phyloP scores from a whole-genome alignment of 2,329 filamentous ascomycete genomes.

The Pseudocercospora eumusae region DNA sequence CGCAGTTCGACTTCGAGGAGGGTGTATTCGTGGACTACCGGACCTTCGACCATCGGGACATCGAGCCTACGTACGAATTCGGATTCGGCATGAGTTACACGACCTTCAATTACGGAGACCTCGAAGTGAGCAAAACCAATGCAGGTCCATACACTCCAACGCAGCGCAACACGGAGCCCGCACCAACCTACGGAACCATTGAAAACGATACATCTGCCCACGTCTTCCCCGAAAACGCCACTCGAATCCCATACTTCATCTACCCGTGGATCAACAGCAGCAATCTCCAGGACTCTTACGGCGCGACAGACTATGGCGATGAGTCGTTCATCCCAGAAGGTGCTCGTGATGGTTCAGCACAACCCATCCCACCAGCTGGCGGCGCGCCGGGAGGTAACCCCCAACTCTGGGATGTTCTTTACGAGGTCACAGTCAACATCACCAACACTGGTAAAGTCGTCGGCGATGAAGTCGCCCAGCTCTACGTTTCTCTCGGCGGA shows the following conservation, averaged over 20 bases:
- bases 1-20: slow-evolving; percentile 73
- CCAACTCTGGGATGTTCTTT: slow-evolving; percentile 62
- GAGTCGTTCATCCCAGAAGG: slow-evolving; percentile 61
- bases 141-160: slow-evolving; percentile 60
- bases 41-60: slow-evolving; percentile 66
- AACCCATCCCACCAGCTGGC: slow-evolving; percentile 62
- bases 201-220: slow-evolving; percentile 66
- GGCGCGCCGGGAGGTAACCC: slow-evolving; percentile 62
- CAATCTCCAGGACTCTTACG: slow-evolving; percentile 58
- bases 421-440: slow-evolving; percentile 58
- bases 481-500: slow-evolving; percentile 47
- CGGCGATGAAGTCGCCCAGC: slow-evolving; percentile 59
- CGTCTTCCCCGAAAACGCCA: slow-evolving; percentile 60
- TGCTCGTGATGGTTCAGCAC: slow-evolving; percentile 48
- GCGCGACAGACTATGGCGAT: slow-evolving; percentile 61
- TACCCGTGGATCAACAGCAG: slow-evolving; percentile 72
- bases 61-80: slow-evolving; percentile 65
- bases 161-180: slow-evolving; percentile 61
- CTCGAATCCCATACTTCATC: slow-evolving; percentile 59
- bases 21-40: slow-evolving; percentile 82
- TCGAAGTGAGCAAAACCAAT: slow-evolving; percentile 56
- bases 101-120: slow-evolving; percentile 70
- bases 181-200: slow-evolving; percentile 65
- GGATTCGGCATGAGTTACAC: slow-evolving; percentile 66
- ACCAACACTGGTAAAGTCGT: slow-evolving; percentile 61